phyloP scores from a whole-genome alignment of 352 stramenopile species.

The Aphanomyces astaci region DNA sequence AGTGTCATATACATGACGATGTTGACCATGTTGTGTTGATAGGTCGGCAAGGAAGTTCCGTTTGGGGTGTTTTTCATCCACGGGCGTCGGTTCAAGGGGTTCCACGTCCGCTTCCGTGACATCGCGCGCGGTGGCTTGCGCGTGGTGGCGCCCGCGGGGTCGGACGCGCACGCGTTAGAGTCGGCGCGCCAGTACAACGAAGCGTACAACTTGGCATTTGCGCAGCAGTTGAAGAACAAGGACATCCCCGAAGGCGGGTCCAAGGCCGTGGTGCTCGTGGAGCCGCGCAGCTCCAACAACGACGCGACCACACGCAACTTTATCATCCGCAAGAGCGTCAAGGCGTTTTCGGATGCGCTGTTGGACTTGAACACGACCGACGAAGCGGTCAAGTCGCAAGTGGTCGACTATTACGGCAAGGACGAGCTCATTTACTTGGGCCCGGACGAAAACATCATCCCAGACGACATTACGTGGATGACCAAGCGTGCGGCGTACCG shows the following conservation, averaged over 20 bases:
- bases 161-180: slow-evolving; percentile 79
- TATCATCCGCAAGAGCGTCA: slow-evolving; percentile 94
- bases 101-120: slow-evolving; percentile 96
- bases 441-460: slow-evolving; percentile 95
- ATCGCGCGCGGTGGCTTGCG: slow-evolving; percentile 94
- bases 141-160: slow-evolving; percentile 91
- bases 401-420: slow-evolving; percentile 82
- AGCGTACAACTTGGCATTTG: slow-evolving; percentile 92
- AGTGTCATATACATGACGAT: not conserved
- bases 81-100: slow-evolving; percentile 94
- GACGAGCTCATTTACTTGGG: slow-evolving; percentile 95
- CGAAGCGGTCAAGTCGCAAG: slow-evolving; percentile 65
- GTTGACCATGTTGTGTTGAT: not conserved
- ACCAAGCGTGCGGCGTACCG: slow-evolving; percentile 88
- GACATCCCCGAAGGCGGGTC: slow-evolving; percentile 97
- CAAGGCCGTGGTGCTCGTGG: slow-evolving; percentile 94
- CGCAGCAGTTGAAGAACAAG: slow-evolving; percentile 99
- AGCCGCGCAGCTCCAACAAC: slow-evolving; percentile 87
- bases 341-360: slow-evolving; percentile 94
- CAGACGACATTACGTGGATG: slow-evolving; percentile 94
- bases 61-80: slow-evolving; percentile 94
- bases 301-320: slow-evolving; percentile 50
- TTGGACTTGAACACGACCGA: slow-evolving; percentile 92
- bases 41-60: slow-evolving; percentile 54
- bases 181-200: slow-evolving; percentile 93